These are phyloP conservation scores for Trichoderma sp. DNA, from an alignment of 2,329 filamentous ascomycete species.

Conservation along the genomic window DNA sequence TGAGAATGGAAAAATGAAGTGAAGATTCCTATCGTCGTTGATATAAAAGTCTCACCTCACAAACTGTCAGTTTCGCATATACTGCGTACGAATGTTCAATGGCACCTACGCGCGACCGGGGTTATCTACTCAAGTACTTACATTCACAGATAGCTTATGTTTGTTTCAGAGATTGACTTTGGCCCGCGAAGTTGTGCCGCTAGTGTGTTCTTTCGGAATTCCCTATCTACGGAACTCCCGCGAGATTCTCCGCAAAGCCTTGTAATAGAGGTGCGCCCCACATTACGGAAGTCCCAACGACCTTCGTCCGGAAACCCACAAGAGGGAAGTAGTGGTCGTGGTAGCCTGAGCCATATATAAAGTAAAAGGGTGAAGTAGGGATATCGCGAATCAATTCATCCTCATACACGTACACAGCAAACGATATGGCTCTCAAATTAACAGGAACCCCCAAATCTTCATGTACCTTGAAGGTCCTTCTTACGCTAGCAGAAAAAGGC, in stretches of 20 bases:
- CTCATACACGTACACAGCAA: not conserved
- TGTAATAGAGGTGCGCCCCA: not conserved
- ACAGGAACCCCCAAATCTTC: not conserved
- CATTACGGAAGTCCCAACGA: not conserved
- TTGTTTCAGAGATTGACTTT: too few relatives aligned
- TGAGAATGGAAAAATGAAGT: too few relatives aligned
- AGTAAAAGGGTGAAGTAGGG: not conserved
- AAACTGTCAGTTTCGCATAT: too few relatives aligned
- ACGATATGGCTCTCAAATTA: not conserved
- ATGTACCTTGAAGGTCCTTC: not conserved
- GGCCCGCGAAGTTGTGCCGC: too few relatives aligned
- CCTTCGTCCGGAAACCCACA: not conserved
- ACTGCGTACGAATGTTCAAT: too few relatives aligned
- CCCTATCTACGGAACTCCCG: not conserved
- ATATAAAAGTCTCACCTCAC: too few relatives aligned
- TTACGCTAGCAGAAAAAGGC: not conserved
- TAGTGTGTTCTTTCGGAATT: not conserved
- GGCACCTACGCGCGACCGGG: too few relatives aligned
- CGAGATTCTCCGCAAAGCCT: not conserved
- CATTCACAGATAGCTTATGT: too few relatives aligned
- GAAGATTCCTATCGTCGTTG: too few relatives aligned
- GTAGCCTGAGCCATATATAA: not conserved
- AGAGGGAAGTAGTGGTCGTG: not conserved
- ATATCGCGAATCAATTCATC: not conserved
- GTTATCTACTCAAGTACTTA: too few relatives aligned